Evolutionary conservation across 306 rosid species (phyloP).

Genomic region (Quercus aquifolioides): DNA sequence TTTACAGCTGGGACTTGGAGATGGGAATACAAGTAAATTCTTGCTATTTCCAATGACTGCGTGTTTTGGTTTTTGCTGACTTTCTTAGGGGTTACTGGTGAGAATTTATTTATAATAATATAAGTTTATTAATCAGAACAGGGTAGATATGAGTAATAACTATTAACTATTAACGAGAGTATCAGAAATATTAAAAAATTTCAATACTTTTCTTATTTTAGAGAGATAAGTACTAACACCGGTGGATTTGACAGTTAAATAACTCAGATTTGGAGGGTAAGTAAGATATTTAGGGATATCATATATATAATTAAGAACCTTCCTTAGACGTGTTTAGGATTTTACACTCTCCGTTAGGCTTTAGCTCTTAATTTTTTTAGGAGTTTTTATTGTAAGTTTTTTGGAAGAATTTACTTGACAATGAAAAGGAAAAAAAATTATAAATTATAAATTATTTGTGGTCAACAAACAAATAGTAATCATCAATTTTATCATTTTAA

Average conservation of each 20-base stretch:
- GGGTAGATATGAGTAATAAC: background rate
- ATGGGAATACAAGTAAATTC: background rate
- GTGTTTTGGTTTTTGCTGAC: background rate
- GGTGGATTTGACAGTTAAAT: background rate
- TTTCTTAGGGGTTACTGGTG: background rate
- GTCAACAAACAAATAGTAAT: too few relatives aligned
- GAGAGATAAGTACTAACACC: background rate
- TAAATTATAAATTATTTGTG: too few relatives aligned
- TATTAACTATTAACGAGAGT: too few relatives aligned
- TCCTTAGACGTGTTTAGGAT: background rate
- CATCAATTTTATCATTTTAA: too few relatives aligned
- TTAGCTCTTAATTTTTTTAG: too few relatives aligned
- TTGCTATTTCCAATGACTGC: background rate
- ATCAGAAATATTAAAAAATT: background rate
- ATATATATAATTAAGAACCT: background rate
- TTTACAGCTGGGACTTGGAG: conserved; percentile 30
- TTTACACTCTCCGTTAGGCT: background rate
- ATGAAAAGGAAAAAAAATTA: too few relatives aligned
- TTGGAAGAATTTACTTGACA: too few relatives aligned
- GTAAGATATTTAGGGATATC: background rate
- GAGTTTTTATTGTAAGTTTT: too few relatives aligned
- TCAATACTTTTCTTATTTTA: background rate
- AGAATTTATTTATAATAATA: too few relatives aligned
- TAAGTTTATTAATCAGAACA: background rate
- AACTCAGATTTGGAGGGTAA: background rate